A percentile compares a stretch with the other conserved stretches of the same genome.
phyloP scores from a whole-genome alignment of 1,284 basidiomycete species.

The Tremellales sp. region DNA sequence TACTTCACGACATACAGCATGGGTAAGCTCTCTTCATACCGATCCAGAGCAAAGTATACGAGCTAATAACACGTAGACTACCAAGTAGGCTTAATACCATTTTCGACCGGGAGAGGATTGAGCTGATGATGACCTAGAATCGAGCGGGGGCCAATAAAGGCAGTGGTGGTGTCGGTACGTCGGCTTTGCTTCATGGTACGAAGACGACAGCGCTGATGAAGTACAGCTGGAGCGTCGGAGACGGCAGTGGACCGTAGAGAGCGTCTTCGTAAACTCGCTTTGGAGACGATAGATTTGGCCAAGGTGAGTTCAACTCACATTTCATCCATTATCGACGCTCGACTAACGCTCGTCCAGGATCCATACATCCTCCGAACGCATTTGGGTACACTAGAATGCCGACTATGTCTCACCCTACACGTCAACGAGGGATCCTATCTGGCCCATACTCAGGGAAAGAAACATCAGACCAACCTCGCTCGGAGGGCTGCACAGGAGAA shows the following conservation, averaged over 20 bases:
- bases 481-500: constrained; percentile 92
- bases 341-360: constrained; percentile 68
- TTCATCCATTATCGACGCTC: not conserved
- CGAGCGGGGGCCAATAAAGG: constrained; percentile 94
- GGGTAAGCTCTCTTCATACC: constrained; percentile 2
- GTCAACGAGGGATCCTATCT: constrained; percentile 99
- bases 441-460: constrained; percentile 98
- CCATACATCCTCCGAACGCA: constrained; percentile 98
- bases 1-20: not conserved
- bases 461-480: constrained; percentile 97
- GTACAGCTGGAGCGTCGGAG: constrained; percentile 55
- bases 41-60: not conserved
- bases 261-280: constrained; percentile 86
- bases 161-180: constrained; percentile 74
- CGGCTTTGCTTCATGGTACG: not conserved
- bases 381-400: constrained; percentile 93
- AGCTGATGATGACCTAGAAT: constrained; percentile 60
- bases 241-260: constrained; percentile 94
- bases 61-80: constrained; percentile 31
- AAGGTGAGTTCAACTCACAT: constrained; percentile 57
- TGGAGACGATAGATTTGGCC: constrained; percentile 93
- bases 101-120: not conserved
- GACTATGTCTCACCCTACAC: constrained; percentile 94
- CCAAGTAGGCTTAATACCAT: constrained; percentile 28
- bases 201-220: not conserved